phyloP scores from a whole-genome alignment of 2,329 filamentous ascomycete species.

The Fusarium lateritium region DNA sequence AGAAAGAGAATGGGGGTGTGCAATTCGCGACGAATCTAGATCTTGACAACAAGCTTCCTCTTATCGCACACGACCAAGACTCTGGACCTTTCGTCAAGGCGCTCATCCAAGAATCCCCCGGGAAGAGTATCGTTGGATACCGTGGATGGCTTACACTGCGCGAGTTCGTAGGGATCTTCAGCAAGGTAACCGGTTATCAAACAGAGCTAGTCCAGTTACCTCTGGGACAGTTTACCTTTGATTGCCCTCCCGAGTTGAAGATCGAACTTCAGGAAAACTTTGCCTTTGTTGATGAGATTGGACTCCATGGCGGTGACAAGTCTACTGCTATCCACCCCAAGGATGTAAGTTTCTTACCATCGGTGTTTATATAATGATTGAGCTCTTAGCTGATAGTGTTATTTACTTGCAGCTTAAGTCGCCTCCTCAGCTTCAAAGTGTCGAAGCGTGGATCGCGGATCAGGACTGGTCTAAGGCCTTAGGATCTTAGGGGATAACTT shows the following conservation, averaged over 20 bases:
- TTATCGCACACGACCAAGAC: conserved; percentile 15
- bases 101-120: neutral
- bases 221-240: neutral
- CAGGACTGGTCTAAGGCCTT: conserved; percentile 2
- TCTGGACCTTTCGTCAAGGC: conserved; percentile 2
- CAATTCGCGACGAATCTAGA: conserved; percentile 11
- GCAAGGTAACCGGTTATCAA: neutral
- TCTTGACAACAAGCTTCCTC: conserved; percentile 8
- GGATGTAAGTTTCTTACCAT: neutral
- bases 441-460: conserved; percentile 8
- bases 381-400: neutral
- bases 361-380: neutral
- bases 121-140: neutral
- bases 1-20: conserved; percentile 9
- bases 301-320: conserved; percentile 4
- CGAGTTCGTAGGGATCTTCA: conserved; percentile 1
- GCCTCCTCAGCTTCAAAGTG: neutral
- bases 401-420: neutral
- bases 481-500: too few relatives aligned
- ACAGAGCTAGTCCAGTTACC: neutral
- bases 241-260: neutral
- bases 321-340: neutral
- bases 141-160: conserved; percentile 11
- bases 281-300: conserved; percentile 14
- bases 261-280: conserved; percentile 3